Conservation (phyloP, 805 yeast species). For the Candida bentonensis region DNA sequence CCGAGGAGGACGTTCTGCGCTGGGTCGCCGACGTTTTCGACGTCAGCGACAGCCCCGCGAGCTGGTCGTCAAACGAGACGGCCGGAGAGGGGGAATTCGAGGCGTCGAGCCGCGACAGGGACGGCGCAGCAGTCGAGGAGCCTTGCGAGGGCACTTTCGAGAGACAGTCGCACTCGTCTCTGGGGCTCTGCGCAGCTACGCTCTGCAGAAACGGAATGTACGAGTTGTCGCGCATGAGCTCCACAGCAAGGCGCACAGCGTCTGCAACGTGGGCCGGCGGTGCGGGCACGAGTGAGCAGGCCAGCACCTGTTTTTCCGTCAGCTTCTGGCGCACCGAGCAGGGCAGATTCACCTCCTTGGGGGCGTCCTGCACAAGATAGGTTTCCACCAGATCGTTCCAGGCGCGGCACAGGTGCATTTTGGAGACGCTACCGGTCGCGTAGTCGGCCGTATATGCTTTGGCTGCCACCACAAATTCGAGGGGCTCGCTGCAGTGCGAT, state of each 20-base stretch:
- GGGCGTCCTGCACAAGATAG: slow-evolving; percentile 14
- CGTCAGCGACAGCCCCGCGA: not conserved
- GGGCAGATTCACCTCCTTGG: slow-evolving; percentile 20
- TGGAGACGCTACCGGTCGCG: slow-evolving; percentile 1
- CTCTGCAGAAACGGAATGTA: slow-evolving; percentile 14
- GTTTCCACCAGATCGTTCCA: slow-evolving; percentile 18
- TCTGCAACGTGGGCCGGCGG: slow-evolving; percentile 9
- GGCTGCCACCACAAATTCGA: slow-evolving; percentile 20
- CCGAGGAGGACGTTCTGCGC: not conserved
- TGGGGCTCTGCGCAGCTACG: not conserved
- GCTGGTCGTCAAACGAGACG: not conserved
- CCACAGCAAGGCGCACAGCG: slow-evolving; percentile 13
- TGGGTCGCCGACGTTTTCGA: not conserved
- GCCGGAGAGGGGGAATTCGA: not conserved
- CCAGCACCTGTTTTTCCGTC: not conserved
- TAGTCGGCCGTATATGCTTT: slow-evolving; percentile 11
- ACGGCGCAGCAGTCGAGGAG: not conserved
- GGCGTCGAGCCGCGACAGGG: not conserved
- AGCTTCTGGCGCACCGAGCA: slow-evolving; percentile 15
- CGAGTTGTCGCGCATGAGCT: slow-evolving; percentile 18
- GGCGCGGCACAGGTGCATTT: slow-evolving; percentile 3
- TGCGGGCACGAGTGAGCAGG: slow-evolving; percentile 7
- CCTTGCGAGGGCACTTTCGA: not conserved
- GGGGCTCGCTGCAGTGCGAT: slow-evolving; percentile 19
- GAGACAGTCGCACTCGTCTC: not conserved